Evolutionary conservation across 2,329 filamentous ascomycete species (phyloP).

Genomic region (Coleophoma crateriformis): DNA sequence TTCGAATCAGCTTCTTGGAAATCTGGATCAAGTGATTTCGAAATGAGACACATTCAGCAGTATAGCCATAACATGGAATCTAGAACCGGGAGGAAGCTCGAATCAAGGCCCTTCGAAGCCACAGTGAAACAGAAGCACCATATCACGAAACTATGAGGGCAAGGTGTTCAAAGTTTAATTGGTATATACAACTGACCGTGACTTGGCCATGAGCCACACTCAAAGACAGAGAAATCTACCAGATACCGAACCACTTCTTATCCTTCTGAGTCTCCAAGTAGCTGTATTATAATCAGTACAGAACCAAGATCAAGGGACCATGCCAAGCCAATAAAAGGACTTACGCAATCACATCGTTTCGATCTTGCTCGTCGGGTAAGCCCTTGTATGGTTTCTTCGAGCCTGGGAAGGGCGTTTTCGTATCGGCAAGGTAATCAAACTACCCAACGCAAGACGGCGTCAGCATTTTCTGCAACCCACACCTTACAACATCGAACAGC

Average conservation of each 20-base stretch:
- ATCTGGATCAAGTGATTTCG: too few species aligned
- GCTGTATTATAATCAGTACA: not conserved
- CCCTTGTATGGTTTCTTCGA: not conserved
- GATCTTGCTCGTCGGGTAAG: not conserved
- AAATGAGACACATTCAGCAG: too few species aligned
- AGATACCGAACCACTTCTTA: not conserved
- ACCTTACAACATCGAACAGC: not conserved
- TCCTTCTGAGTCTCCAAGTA: not conserved
- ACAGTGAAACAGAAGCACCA: too few species aligned
- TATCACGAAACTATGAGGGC: too few species aligned
- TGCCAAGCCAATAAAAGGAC: not conserved
- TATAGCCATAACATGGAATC: too few species aligned
- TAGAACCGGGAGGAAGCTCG: too few species aligned
- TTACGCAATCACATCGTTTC: not conserved
- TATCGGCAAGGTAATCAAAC: not conserved
- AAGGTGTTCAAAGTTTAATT: too few species aligned
- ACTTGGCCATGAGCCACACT: too few species aligned
- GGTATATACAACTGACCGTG: too few species aligned
- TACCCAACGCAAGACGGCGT: not conserved
- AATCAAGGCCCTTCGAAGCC: too few species aligned
- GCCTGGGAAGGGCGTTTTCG: not conserved
- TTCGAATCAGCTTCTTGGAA: too few species aligned
- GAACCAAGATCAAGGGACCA: not conserved
- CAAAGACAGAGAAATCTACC: not conserved
- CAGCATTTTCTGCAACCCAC: not conserved